A percentile compares a stretch with the other conserved stretches of the same genome.
These are phyloP conservation scores for Immersiporthe knoxdaviesiana DNA, from an alignment of 2,329 filamentous ascomycete species.

Conservation along the genomic window DNA sequence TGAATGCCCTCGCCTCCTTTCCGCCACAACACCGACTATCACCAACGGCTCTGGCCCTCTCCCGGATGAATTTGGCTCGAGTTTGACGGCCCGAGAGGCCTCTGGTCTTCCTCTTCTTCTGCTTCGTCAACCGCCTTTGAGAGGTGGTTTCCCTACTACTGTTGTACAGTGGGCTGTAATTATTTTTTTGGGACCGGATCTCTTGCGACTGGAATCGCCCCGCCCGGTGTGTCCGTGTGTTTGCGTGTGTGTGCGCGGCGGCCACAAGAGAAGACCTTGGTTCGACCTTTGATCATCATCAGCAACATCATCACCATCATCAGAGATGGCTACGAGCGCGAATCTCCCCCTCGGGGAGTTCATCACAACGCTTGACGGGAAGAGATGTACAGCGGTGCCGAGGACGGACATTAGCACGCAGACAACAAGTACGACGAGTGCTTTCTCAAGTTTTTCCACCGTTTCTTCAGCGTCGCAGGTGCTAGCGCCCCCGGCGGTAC, in stretches of 20 bases:
- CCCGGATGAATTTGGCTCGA: constrained; percentile 46
- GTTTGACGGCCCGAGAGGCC: constrained; percentile 46
- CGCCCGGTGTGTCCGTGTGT: constrained; percentile 19
- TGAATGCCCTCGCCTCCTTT: background rate
- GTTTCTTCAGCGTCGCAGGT: constrained; percentile 29
- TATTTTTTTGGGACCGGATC: constrained; percentile 27
- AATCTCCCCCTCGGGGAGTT: constrained; percentile 51
- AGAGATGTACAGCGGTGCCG: constrained; percentile 58
- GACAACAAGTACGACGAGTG: constrained; percentile 33
- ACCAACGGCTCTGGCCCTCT: constrained; percentile 19
- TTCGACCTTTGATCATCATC: background rate
- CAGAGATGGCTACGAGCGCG: constrained; percentile 46
- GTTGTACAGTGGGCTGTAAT: constrained; percentile 35
- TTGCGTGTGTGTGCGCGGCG: no score
- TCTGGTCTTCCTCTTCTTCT: constrained; percentile 30
- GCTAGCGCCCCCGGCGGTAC: constrained; percentile 26
- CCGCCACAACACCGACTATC: background rate
- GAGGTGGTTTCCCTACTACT: constrained; percentile 38
- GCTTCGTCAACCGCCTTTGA: constrained; percentile 34
- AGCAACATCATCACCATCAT: background rate
- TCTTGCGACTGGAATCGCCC: constrained; percentile 53
- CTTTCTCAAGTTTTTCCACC: constrained; percentile 20
- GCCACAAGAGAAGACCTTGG: background rate
- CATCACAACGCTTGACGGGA: constrained; percentile 53
- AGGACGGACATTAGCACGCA: constrained; percentile 35